Conservation (phyloP, 1,139 yeast species). For the Suhomyces bribrorum region DNA sequence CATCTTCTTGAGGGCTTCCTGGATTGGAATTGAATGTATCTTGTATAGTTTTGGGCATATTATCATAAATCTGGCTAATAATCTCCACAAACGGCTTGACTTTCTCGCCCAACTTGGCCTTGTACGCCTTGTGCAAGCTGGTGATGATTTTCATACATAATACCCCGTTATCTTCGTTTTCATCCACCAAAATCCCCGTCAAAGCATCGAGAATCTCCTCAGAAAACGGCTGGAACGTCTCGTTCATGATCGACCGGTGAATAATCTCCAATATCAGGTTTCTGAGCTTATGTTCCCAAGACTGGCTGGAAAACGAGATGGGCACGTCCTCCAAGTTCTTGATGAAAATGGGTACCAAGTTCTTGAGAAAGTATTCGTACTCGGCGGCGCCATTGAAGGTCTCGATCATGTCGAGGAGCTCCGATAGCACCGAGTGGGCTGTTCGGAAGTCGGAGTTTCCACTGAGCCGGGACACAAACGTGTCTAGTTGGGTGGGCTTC, state of each 20-base stretch:
- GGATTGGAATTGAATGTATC: conserved; percentile 48
- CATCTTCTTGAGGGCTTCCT: conserved; percentile 10
- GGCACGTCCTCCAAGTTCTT: conserved; percentile 66
- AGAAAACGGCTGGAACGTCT: conserved; percentile 74
- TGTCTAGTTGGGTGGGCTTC: conserved; percentile 52
- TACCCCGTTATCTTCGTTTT: conserved; percentile 95
- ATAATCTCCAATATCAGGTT: conserved; percentile 76
- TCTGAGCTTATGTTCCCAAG: conserved; percentile 74
- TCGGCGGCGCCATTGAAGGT: conserved; percentile 78
- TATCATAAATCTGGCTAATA: conserved; percentile 75
- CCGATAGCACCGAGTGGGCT: conserved; percentile 70
- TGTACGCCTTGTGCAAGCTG: conserved; percentile 85
- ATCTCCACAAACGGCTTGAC: conserved; percentile 80
- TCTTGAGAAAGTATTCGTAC: conserved; percentile 67
- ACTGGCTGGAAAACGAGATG: conserved; percentile 61
- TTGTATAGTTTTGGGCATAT: conserved; percentile 74
- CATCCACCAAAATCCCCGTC: conserved; percentile 61
- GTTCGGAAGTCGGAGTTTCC: conserved; percentile 58
- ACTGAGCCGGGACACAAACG: conserved; percentile 59
- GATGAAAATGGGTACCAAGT: conserved; percentile 63
- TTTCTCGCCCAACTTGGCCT: conserved; percentile 62
- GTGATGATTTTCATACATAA: conserved; percentile 88
- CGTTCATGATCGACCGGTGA: conserved; percentile 82
- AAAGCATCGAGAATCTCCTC: conserved; percentile 61
- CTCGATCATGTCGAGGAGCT: conserved; percentile 83